These are phyloP conservation scores for Vitellaria paradoxa DNA, from an alignment of 179 eudicot species.

Conservation along the genomic window DNA sequence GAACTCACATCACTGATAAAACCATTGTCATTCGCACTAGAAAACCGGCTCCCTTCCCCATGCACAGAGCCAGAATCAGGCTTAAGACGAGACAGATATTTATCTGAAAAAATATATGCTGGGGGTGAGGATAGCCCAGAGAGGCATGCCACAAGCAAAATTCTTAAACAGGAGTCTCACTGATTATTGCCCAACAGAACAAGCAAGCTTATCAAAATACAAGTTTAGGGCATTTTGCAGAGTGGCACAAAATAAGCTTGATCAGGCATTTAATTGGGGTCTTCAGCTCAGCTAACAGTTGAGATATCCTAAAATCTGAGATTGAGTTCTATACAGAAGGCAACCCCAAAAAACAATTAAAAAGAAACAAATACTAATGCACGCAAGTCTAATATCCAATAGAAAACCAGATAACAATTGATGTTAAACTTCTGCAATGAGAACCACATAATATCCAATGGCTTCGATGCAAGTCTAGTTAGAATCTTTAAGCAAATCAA, in stretches of 20 bases:
- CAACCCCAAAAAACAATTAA: background rate
- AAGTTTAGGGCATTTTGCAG: background rate
- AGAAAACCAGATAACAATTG: background rate
- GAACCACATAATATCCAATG: background rate
- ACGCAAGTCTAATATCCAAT: background rate
- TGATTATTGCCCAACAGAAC: too few relatives aligned
- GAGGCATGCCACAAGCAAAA: too few relatives aligned
- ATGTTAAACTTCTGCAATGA: background rate
- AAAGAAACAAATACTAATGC: background rate
- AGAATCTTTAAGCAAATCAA: background rate
- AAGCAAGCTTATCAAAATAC: background rate
- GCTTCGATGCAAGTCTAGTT: background rate
- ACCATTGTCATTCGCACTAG: constrained; percentile 45
- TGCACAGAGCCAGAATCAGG: constrained; percentile 45
- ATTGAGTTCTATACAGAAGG: background rate
- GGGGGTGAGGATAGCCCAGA: constrained; percentile 13
- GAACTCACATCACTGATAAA: constrained; percentile 44
- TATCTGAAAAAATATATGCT: constrained; percentile 52
- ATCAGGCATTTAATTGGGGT: background rate
- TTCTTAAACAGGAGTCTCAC: too few relatives aligned
- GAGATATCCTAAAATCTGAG: background rate
- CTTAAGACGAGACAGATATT: constrained; percentile 54
- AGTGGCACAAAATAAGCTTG: background rate
- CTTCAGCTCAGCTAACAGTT: background rate
- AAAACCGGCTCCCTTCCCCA: constrained; percentile 55